Evolutionary conservation across 768 basidiomycete genomes (phyloP).

Genomic region (Leccinum imitatum): DNA sequence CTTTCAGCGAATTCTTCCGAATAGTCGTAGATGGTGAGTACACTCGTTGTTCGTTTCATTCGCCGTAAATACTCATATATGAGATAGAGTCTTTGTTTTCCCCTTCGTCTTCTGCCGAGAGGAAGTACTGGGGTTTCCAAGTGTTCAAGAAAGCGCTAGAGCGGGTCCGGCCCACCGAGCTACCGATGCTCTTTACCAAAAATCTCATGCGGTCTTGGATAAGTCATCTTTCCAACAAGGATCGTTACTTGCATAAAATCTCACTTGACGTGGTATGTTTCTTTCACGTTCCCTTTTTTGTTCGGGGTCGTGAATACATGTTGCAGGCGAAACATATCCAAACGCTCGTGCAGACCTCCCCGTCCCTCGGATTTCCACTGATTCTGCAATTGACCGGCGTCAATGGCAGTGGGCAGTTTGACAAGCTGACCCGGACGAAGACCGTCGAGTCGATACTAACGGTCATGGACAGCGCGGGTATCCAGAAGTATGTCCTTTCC

Average conservation of each 20-base stretch:
- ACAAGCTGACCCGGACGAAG: constrained; percentile 89
- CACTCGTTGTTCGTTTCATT: background rate
- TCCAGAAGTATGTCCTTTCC: constrained; percentile 73
- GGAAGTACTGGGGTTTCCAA: constrained; percentile 96
- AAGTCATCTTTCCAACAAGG: constrained; percentile 86
- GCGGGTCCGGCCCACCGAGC: constrained; percentile 58
- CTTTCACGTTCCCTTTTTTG: background rate
- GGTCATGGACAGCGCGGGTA: constrained; percentile 70
- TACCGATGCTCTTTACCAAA: constrained; percentile 88
- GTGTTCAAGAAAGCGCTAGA: constrained; percentile 80
- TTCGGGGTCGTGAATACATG: background rate
- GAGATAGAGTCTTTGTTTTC: constrained; percentile 81
- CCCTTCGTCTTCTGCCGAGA: constrained; percentile 76
- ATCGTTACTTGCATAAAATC: constrained; percentile 87
- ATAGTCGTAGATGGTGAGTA: constrained; percentile 85
- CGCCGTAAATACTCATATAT: background rate
- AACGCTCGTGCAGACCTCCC: constrained; percentile 68
- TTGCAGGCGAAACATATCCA: constrained; percentile 73
- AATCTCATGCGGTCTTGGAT: constrained; percentile 97
- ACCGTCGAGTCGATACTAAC: constrained; percentile 84
- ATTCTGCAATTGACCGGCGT: constrained; percentile 82
- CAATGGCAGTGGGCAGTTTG: constrained; percentile 85
- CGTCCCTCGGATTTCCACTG: constrained; percentile 79
- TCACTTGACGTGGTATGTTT: constrained; percentile 74
- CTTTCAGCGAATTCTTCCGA: constrained; percentile 89